Evolutionary conservation across 257 asterid species (phyloP).

Genomic region (Ajuga chamaepitys): DNA sequence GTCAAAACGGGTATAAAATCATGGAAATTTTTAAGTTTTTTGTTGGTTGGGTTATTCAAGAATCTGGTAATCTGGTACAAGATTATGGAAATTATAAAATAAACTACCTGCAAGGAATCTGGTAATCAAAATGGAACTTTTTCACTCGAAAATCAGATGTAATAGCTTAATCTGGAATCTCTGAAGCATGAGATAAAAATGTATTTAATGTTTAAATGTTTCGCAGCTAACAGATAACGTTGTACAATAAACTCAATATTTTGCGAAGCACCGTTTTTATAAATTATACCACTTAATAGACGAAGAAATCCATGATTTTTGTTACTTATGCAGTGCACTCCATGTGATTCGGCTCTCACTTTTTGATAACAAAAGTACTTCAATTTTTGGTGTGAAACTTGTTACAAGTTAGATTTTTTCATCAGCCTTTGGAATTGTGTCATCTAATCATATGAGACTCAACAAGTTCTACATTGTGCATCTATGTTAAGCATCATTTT

Average conservation of each 20-base stretch:
- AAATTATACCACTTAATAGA: background rate
- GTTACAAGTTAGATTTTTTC: background rate
- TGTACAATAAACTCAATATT: background rate
- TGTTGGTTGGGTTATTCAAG: background rate
- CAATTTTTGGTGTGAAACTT: background rate
- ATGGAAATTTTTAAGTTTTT: background rate
- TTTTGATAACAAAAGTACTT: background rate
- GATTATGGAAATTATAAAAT: background rate
- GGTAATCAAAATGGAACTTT: background rate
- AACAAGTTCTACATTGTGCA: background rate
- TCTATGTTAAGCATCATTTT: background rate
- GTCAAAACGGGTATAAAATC: background rate
- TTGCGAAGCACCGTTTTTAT: background rate
- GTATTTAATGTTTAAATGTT: background rate
- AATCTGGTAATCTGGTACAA: no score
- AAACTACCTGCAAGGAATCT: background rate
- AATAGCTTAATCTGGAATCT: background rate
- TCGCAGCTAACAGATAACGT: background rate
- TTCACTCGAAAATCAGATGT: background rate
- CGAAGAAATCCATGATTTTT: background rate
- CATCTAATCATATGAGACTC: background rate
- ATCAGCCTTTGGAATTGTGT: background rate
- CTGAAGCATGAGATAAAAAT: background rate
- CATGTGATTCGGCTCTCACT: background rate
- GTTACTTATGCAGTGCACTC: background rate